Base-by-base conservation (phyloP, 345 rosid genomes). In the Corchorus capsularis region DNA sequence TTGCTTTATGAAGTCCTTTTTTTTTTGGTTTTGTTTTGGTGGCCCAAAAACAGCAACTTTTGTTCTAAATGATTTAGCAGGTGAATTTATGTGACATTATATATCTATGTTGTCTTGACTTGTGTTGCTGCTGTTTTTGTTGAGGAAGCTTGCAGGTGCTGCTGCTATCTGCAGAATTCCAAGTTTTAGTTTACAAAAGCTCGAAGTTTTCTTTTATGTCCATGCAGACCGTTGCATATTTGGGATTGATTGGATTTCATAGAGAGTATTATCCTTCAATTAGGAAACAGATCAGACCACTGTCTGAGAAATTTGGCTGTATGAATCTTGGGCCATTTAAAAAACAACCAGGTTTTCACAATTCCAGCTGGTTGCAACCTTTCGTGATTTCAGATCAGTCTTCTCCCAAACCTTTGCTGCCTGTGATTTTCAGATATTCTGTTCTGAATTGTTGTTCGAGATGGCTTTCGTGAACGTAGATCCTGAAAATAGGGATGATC, bases 381-480 rank as follows among this genome's bases (percentile, higher is more conserved):
- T 72, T 65, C 16, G 34, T 57, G 66, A 71, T 47, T 17, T 16
- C 77, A 64, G 65, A 75, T 65, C 77, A 46, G 61, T 27, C 75
- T 61, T 72, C 45, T 76, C 61, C 60, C n/a, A 8, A 45, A 14
- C 53, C 6, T 69, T 69, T 75, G 55, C 63, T 50, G 22, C 45
- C 50, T 7, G 63, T 66, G 50, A 63, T n/a, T 27, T 72, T 11
- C 35, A 49, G 35, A 46, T 16, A 35, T 69, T 57, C 53, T 35
- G 59, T 39, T 60, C 39, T 35, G 71, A 59, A 78, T 61, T 63
- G 50, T 47, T 61, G 62, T 13, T 68, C 81, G 82, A 80, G 71
- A 89, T 91, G 93, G 96, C 96, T 15, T 80, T 91, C 80, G 87
- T 83, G 62, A 91, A 91, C 79, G 88, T 91, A 75, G 93, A 93